Conservation (phyloP, 805 yeast species). For the Danielia reshetovae region DNA sequence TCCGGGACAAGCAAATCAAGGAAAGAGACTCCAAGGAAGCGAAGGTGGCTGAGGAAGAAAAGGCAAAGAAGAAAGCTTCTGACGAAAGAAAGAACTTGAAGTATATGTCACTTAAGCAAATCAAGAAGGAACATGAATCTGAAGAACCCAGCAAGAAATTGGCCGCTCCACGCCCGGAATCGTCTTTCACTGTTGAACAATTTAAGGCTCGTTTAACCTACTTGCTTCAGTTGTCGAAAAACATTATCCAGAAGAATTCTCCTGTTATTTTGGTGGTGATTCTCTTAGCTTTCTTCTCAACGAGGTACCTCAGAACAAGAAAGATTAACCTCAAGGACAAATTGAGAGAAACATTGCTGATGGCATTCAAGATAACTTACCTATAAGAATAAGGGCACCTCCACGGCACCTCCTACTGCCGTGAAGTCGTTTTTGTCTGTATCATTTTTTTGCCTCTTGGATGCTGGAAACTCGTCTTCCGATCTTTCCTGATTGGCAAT, state of each 20-base stretch:
- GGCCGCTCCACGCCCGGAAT: not conserved
- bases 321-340: conserved; percentile 27
- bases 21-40: conserved; percentile 17
- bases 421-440: conserved; percentile 17
- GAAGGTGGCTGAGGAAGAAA: conserved; percentile 17
- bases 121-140: conserved; percentile 15
- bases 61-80: conserved; percentile 12
- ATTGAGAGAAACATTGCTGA: conserved; percentile 32
- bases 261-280: conserved; percentile 24
- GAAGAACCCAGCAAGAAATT: conserved; percentile 1
- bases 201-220: not conserved
- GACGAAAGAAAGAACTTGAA: conserved; percentile 21
- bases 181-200: not conserved
- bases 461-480: not conserved
- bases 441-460: conserved; percentile 17
- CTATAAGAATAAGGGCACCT: conserved; percentile 42
- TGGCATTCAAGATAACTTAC: conserved; percentile 44
- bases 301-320: conserved; percentile 20
- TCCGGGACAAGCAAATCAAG: conserved; percentile 7
- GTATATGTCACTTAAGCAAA: conserved; percentile 29
- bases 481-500: not conserved
- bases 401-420: conserved; percentile 42
- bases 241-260: conserved; percentile 25
- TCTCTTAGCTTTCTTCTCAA: conserved; percentile 16
- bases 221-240: conserved; percentile 14